Conservation (phyloP, 495 filamentous ascomycete genomes). For the Penicillium salamii region DNA sequence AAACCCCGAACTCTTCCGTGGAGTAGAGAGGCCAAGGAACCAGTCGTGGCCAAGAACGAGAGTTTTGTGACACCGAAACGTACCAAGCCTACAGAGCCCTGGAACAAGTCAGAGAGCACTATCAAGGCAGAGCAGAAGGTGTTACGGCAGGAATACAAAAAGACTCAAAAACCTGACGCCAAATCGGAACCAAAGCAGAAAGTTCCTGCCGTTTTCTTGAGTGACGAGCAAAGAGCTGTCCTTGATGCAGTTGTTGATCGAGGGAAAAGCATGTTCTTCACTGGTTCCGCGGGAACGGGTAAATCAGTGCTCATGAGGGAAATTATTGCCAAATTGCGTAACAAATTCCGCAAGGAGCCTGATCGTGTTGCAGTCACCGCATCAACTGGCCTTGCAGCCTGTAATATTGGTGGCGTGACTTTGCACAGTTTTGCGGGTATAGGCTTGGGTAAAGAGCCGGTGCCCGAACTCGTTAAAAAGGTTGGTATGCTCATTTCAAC, state of each 20-base stretch:
- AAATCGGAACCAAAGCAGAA: conserved; percentile 30
- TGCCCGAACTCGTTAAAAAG: conserved; percentile 80
- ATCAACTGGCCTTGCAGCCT: conserved; percentile 92
- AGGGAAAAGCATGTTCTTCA: conserved; percentile 92
- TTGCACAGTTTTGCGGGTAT: conserved; percentile 96
- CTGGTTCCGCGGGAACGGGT: conserved; percentile 93
- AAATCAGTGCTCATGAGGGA: conserved; percentile 94
- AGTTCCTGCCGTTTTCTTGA: conserved; percentile 65
- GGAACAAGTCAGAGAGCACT: conserved; percentile 80
- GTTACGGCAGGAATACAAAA: conserved; percentile 61
- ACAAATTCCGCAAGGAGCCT: conserved; percentile 68
- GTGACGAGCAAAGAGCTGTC: conserved; percentile 82
- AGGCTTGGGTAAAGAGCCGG: conserved; percentile 87
- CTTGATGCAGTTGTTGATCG: conserved; percentile 72
- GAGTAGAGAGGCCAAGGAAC: conserved; percentile 38
- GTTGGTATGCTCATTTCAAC: conserved; percentile 10
- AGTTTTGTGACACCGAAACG: conserved; percentile 32
- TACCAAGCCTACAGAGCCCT: conserved; percentile 52
- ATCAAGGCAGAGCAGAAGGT: conserved; percentile 80
- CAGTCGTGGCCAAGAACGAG: conserved; percentile 21
- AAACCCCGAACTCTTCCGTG: conserved; percentile 59
- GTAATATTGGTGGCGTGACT: conserved; percentile 94
- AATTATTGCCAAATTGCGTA: conserved; percentile 76
- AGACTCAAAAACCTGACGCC: conserved; percentile 33
- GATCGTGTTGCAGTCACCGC: conserved; percentile 90